These are phyloP conservation scores for Bonia amplexicaulis DNA, from an alignment of 176 grass and related monocot species.

Conservation along the genomic window DNA sequence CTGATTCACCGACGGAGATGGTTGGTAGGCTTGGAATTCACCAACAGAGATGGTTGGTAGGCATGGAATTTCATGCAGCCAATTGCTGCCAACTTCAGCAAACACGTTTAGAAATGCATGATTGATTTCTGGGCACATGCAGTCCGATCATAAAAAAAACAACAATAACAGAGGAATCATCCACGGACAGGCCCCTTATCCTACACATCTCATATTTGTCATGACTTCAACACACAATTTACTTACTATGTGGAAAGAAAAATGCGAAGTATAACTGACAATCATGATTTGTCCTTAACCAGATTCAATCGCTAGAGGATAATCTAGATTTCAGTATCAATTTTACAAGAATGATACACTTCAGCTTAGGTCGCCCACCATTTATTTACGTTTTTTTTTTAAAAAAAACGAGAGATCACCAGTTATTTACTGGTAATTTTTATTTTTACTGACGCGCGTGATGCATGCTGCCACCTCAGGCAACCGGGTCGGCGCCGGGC, in stretches of 20 bases:
- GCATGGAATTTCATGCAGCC: slow-evolving; percentile 25
- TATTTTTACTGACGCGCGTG: neutral
- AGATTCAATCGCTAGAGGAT: neutral
- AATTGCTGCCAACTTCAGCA: slow-evolving; percentile 13
- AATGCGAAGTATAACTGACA: neutral
- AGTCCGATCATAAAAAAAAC: neutral
- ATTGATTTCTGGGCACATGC: neutral
- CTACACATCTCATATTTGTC: neutral
- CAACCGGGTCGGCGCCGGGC: slow-evolving; percentile 34
- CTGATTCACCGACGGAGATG: neutral
- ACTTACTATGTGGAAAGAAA: neutral
- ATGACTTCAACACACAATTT: too few relatives aligned
- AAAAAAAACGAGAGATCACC: too few relatives aligned
- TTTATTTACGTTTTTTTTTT: neutral
- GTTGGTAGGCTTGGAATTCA: slow-evolving; percentile 29
- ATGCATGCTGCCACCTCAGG: neutral
- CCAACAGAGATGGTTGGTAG: slow-evolving; percentile 19
- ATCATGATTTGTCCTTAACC: neutral
- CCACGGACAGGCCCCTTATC: neutral
- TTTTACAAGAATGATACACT: neutral
- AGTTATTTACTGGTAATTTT: neutral
- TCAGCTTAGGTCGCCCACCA: neutral
- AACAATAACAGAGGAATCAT: neutral
- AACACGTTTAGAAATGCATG: neutral
- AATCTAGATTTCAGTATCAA: neutral